phyloP scores from a whole-genome alignment of 2,329 filamentous ascomycete genomes.

The Calonectria hawksworthii region DNA sequence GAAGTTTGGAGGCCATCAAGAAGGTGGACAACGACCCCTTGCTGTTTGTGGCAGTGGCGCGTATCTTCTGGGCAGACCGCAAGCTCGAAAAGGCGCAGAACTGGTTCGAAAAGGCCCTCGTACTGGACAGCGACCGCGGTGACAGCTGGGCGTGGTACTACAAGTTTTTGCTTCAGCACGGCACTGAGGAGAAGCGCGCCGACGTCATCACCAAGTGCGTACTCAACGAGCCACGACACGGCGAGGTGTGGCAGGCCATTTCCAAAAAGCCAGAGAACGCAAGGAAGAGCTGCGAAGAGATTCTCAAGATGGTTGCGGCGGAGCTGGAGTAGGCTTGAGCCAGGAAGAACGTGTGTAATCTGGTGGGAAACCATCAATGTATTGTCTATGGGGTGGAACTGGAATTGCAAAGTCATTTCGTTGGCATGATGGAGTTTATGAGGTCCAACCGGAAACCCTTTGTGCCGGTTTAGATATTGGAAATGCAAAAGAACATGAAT shows the following conservation, averaged over 20 bases:
- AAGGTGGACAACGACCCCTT: slow-evolving; percentile 94
- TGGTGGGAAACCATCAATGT: slow-evolving; percentile 2
- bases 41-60: slow-evolving; percentile 90
- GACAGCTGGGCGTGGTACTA: slow-evolving; percentile 99
- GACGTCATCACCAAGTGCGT: slow-evolving; percentile 88
- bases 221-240: slow-evolving; percentile 88
- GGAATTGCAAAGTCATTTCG: slow-evolving; percentile 14
- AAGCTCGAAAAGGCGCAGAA: slow-evolving; percentile 93
- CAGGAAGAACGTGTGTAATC: background rate
- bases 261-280: slow-evolving; percentile 90
- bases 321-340: slow-evolving; percentile 49
- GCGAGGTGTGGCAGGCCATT: slow-evolving; percentile 90
- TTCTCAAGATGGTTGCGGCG: slow-evolving; percentile 82
- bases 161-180: slow-evolving; percentile 92
- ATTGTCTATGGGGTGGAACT: background rate
- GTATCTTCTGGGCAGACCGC: slow-evolving; percentile 96
- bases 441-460: slow-evolving; percentile 1
- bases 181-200: slow-evolving; percentile 90
- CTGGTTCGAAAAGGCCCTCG: slow-evolving; percentile 97
- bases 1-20: slow-evolving; percentile 94
- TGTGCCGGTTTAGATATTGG: slow-evolving; percentile 12
- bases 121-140: slow-evolving; percentile 87
- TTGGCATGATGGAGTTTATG: slow-evolving; percentile 24
- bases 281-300: slow-evolving; percentile 80
- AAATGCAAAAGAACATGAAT: slow-evolving; percentile 18